These are phyloP conservation scores for Gracilaria caudata DNA, from an alignment of 23 red algal species.

Conservation along the genomic window DNA sequence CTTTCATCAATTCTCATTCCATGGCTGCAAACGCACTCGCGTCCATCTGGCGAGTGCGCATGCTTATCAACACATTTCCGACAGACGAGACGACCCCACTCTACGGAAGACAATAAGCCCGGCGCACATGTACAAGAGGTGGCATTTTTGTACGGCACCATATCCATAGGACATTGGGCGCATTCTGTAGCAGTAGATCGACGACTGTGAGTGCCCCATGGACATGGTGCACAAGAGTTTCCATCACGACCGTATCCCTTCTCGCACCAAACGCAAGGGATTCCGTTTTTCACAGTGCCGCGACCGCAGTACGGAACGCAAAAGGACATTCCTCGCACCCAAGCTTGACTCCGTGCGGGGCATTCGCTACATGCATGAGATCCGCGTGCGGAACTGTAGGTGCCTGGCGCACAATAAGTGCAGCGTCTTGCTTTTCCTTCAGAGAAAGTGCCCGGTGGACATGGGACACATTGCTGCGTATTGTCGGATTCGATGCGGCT, in stretches of 20 bases:
- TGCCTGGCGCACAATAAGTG: not conserved
- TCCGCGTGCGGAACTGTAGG: slow-evolving; percentile 7
- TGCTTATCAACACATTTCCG: not conserved
- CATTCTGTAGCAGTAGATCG: slow-evolving; percentile 26
- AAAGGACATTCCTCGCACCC: slow-evolving; percentile 15
- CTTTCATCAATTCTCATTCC: slow-evolving; percentile 18
- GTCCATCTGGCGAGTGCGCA: slow-evolving; percentile 17
- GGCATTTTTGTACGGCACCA: slow-evolving; percentile 14
- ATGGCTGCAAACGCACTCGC: not conserved
- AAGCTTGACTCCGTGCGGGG: slow-evolving; percentile 15
- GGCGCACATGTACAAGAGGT: slow-evolving; percentile 26
- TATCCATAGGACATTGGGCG: slow-evolving; percentile 7
- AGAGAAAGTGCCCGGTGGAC: slow-evolving; percentile 22
- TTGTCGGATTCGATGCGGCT: slow-evolving; percentile 19
- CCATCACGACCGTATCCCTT: slow-evolving; percentile 15
- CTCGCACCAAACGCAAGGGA: slow-evolving; percentile 21
- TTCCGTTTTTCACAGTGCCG: slow-evolving; percentile 1
- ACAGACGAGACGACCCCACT: not conserved
- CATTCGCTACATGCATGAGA: not conserved
- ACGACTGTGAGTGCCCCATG: not conserved
- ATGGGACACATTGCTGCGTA: slow-evolving; percentile 10
- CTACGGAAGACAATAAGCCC: not conserved
- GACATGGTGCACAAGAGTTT: slow-evolving; percentile 8
- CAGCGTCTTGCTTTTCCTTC: not conserved
- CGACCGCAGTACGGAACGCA: slow-evolving; percentile 25